Evolutionary conservation across 1,284 basidiomycete species (phyloP), one percentile per base, ranked within the genome.

Genomic region (Microbotryum intermedium): DNA sequence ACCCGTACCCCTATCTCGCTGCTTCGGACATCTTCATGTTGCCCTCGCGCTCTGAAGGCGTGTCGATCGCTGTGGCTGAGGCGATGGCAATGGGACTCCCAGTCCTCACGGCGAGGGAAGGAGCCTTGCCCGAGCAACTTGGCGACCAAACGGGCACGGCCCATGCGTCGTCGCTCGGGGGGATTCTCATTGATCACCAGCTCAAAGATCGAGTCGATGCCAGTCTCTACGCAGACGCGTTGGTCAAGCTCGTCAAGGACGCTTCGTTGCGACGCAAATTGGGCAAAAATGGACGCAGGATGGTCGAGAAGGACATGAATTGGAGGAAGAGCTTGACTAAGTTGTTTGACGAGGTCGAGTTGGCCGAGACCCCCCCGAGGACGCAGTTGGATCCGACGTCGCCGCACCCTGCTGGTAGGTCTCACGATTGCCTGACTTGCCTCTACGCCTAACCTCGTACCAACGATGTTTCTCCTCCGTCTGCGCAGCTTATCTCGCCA

Each of bases 21-120:
- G 63, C 63, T 25, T 25, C 58, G 18, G 63, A 65, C 53, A 49
- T 67, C 18, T 69, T 69, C 62, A 53, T 69, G 39, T 52, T 69
- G 1, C 67, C 67, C 5, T 62, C 62, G 1, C 54, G 62, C 49
- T 59, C 56, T 34, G 67, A 69, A 47, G 67, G 67, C 18, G 58
- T 69, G 29, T 67, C 65, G n/a, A 56, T 69, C 43, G 67, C 67
- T 9, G 59, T 67, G 29, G 59, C 60, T 34, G 67, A 69, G 30
- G 67, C 67, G 11, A 69, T 69, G 67, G 67, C 67, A n/a, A 62
- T 64, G 53, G 65, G 60, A 9, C 49, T 69, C 1, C 67, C 67
- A 18, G 43, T 67, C 44, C 57, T 69, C 7, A 64, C 67, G 6
- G 60, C 67, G 2, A 39, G 60, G 10, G 65, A 62, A 2, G 67